Base-by-base conservation (phyloP, 1,284 basidiomycete species). In the Ceratorhiza oryzae-sativae region DNA sequence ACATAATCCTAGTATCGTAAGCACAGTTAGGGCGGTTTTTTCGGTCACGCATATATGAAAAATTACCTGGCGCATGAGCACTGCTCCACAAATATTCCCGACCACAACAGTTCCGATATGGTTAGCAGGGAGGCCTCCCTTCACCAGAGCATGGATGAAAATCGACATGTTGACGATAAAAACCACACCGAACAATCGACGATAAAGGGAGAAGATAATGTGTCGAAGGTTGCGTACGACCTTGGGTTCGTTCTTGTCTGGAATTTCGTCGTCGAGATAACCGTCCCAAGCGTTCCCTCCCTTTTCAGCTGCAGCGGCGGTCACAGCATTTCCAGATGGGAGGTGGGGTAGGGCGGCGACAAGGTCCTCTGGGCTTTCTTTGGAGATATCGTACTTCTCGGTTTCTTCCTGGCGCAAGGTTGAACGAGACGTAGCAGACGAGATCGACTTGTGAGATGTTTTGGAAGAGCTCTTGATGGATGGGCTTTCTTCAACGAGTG, bases 111-210 rank as follows among this genome's bases (percentile, higher is more conserved):
- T 79, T 20, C 83, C 85, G 15, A 87, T 79, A 48, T 84, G 77
- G 56, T 83, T 79, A 3, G 86, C 81, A 75, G 84, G 82, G n/a
- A 81, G 76, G 13, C 76, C 80, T 9, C 81, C 83, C 56, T 79
- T 80, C 30, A 81, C 80, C 39, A 84, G 75, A 6, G 83, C 80
- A 4, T 80, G 80, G 72, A 88, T 84, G 77, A 87, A 83, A 53
- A 86, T 81, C 3, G 80, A 82, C 78, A 86, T 79, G 76, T 88
- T 88, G 39, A 81, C 80, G 59, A 86, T 75, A 78, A 88, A 87
- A 9, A 87, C 84, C 51, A 87, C 76, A 45, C 85, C 83, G 75
- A 88, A 88, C 0, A 88, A 81, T 32, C 86, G 82, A 49, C 86
- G 84, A 77, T 87, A 88, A 9, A 87, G 79, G 3, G 83, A 83